These are phyloP conservation scores for Phylloporus sp. DNA, from an alignment of 768 basidiomycete species.

Conservation along the genomic window DNA sequence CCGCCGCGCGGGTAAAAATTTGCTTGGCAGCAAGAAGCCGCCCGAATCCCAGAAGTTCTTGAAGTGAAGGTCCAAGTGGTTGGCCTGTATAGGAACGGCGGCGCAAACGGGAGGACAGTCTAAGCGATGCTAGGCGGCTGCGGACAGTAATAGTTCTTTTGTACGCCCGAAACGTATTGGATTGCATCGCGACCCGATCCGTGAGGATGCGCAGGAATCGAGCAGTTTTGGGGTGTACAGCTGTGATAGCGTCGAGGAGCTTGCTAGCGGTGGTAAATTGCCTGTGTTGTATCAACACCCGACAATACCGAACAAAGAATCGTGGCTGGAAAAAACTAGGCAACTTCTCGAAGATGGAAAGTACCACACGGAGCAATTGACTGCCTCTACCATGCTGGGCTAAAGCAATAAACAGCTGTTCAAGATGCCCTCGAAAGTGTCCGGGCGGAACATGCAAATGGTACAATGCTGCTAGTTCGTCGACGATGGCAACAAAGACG, in stretches of 20 bases:
- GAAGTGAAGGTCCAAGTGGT: conserved; percentile 14
- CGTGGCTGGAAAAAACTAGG: conserved; percentile 38
- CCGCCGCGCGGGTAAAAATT: conserved; percentile 32
- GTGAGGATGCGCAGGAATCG: conserved; percentile 6
- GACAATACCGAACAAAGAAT: conserved; percentile 36
- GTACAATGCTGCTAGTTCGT: conserved; percentile 37
- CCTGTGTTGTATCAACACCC: conserved; percentile 37
- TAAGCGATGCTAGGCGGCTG: conserved; percentile 9
- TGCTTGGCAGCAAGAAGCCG: conserved; percentile 42
- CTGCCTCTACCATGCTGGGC: conserved; percentile 37
- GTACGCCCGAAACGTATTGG: conserved; percentile 7
- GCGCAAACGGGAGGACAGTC: conserved; percentile 16
- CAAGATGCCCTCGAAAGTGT: conserved; percentile 41
- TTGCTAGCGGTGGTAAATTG: conserved; percentile 34
- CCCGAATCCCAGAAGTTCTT: conserved; percentile 29
- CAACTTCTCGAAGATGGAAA: conserved; percentile 32
- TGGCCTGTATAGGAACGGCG: conserved; percentile 2
- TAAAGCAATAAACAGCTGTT: conserved; percentile 38
- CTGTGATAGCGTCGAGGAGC: conserved; percentile 24
- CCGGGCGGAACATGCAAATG: conserved; percentile 28
- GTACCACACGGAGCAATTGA: conserved; percentile 36
- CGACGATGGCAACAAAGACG: conserved; percentile 31
- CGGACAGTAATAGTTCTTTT: conserved; percentile 3
- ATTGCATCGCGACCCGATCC: conserved; percentile 4
- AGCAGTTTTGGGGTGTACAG: conserved; percentile 10